Conservation (phyloP, 306 rosid genomes). For the Crotalaria pallida region DNA sequence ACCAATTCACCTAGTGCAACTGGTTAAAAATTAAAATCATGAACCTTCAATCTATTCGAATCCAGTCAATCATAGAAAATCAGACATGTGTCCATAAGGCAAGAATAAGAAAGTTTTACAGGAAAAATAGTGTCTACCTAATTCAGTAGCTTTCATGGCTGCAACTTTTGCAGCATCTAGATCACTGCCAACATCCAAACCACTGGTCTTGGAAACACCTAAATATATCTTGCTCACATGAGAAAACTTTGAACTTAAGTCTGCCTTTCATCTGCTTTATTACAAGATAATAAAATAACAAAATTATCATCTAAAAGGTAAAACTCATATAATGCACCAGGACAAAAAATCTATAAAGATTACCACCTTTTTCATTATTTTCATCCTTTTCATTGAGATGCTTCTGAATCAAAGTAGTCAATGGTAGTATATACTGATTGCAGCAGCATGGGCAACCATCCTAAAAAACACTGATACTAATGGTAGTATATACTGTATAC, state of each 20-base stretch:
- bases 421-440: neutral
- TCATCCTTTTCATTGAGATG: conserved; percentile 32
- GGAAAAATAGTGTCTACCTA: conserved; percentile 42
- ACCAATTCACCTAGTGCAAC: conserved; percentile 8
- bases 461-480: neutral
- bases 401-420: neutral
- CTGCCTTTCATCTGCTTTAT: conserved; percentile 31
- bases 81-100: neutral
- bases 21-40: conserved; percentile 4
- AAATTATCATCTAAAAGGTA: neutral
- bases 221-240: conserved; percentile 43
- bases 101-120: conserved; percentile 3
- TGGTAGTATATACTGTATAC: neutral
- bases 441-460: neutral
- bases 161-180: conserved; percentile 78
- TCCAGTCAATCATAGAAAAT: conserved; percentile 4
- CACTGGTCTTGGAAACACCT: conserved; percentile 35
- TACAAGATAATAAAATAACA: neutral
- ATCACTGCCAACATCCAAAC: conserved; percentile 45
- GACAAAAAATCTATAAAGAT: neutral
- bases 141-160: conserved; percentile 96
- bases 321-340: neutral
- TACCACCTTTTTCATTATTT: conserved; percentile 50
- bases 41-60: neutral
- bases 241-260: conserved; percentile 35